Evolutionary conservation across 2,329 filamentous ascomycete genomes (phyloP).

Genomic region (Colletotrichum neosansevieriae): DNA sequence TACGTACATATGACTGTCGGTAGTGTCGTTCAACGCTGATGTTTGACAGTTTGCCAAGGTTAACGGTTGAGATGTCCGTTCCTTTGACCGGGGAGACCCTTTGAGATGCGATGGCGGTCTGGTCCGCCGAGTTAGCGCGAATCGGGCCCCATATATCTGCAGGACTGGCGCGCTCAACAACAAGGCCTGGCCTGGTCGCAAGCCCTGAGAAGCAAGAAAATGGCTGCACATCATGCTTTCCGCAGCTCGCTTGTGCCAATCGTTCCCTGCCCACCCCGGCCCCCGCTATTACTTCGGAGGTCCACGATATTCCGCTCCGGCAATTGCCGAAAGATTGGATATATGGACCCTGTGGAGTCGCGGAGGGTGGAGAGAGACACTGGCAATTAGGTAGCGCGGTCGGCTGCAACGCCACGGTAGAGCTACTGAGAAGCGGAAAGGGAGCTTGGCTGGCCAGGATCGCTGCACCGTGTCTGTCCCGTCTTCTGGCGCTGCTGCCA

Average conservation of each 20-base stretch:
- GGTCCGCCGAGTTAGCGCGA: too few species aligned
- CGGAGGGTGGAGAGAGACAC: constrained; percentile 12
- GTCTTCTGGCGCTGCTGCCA: constrained; percentile 9
- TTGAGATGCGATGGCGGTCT: too few species aligned
- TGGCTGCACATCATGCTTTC: too few species aligned
- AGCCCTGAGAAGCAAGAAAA: too few species aligned
- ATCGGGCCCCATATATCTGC: too few species aligned
- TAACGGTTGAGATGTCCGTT: too few species aligned
- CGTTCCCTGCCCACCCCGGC: neutral
- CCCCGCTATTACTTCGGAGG: neutral
- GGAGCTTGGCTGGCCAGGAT: neutral
- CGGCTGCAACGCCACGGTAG: constrained; percentile 28
- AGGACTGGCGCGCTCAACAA: too few species aligned
- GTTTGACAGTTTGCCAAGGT: too few species aligned
- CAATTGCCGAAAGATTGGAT: constrained; percentile 14
- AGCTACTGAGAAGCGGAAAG: constrained; percentile 5
- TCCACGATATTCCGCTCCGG: constrained; percentile 7
- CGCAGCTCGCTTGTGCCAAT: neutral
- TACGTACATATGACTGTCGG: too few species aligned
- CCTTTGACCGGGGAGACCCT: too few species aligned
- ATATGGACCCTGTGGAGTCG: constrained; percentile 1
- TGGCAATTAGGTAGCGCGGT: constrained; percentile 4
- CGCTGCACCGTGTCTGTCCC: constrained; percentile 3
- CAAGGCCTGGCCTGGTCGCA: too few species aligned
- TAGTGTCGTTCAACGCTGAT: too few species aligned